Conservation (phyloP, 805 yeast genomes). For the Candida caryicola region DNA sequence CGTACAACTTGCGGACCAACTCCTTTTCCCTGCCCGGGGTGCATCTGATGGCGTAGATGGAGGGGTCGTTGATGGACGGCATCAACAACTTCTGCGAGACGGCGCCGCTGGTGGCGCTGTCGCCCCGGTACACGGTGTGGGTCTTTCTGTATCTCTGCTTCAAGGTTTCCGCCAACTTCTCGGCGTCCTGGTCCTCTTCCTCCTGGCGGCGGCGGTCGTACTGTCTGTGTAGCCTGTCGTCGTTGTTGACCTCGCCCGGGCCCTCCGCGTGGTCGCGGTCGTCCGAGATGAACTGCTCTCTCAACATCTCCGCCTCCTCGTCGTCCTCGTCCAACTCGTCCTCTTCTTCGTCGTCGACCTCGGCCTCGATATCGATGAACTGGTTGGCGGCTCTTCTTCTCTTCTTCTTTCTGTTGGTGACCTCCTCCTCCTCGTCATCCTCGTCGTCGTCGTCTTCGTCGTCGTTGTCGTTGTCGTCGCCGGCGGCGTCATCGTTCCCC, state of each 20-base stretch:
- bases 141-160: constrained; percentile 90
- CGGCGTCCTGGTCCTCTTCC: constrained; percentile 92
- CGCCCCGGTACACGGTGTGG: constrained; percentile 79
- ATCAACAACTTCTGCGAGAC: constrained; percentile 91
- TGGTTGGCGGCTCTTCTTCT: constrained; percentile 63
- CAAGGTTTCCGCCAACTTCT: constrained; percentile 84
- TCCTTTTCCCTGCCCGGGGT: constrained; percentile 92
- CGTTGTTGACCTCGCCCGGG: constrained; percentile 33
- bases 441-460: constrained; percentile 53
- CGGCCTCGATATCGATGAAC: constrained; percentile 97
- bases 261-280: constrained; percentile 52
- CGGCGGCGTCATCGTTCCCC: constrained; percentile 7
- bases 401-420: constrained; percentile 42
- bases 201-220: constrained; percentile 84
- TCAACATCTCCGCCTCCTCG: constrained; percentile 80
- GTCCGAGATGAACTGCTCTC: constrained; percentile 78
- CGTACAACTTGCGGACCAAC: constrained; percentile 76
- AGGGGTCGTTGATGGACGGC: constrained; percentile 95
- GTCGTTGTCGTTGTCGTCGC: constrained; percentile 20
- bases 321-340: constrained; percentile 87
- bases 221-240: constrained; percentile 86
- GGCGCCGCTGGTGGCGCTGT: constrained; percentile 55
- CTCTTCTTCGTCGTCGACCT: constrained; percentile 96
- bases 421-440: constrained; percentile 48
- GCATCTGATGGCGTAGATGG: constrained; percentile 93